Conservation (phyloP, 352 stramenopile genomes). For the Pelagophyceae sp. region DNA sequence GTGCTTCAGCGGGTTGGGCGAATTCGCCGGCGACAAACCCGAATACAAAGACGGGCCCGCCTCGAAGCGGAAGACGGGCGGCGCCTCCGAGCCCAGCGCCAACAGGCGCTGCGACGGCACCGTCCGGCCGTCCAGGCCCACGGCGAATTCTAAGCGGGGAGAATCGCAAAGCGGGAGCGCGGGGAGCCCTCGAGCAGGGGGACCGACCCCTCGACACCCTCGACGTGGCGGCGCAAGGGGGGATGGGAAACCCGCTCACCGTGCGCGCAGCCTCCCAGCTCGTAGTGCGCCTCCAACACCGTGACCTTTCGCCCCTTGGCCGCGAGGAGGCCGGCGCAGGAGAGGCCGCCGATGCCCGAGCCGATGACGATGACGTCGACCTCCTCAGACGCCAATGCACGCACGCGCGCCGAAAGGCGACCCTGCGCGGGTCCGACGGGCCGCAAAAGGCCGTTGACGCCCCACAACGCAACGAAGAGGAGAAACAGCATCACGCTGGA, state of each 20-base stretch:
- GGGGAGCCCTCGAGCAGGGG: slow-evolving; percentile 4
- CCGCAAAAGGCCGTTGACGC: too few relatives aligned
- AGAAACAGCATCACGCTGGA: too few relatives aligned
- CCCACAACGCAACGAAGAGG: too few relatives aligned
- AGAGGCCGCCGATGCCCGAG: slow-evolving; percentile 56
- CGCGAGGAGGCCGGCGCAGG: slow-evolving; percentile 46
- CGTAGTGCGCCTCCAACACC: slow-evolving; percentile 44
- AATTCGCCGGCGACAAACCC: slow-evolving; percentile 46
- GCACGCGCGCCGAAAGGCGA: too few relatives aligned
- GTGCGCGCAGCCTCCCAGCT: slow-evolving; percentile 40
- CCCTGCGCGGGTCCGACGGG: too few relatives aligned
- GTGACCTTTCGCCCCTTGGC: slow-evolving; percentile 45
- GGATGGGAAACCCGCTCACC: too few relatives aligned
- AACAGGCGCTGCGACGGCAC: neutral
- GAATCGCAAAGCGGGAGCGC: neutral
- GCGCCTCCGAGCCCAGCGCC: neutral
- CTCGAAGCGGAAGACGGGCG: slow-evolving; percentile 52
- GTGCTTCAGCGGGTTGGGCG: slow-evolving; percentile 66
- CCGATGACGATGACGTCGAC: slow-evolving; percentile 45
- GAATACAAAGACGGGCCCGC: slow-evolving; percentile 53
- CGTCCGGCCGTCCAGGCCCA: slow-evolving; percentile 14
- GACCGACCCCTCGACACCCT: slow-evolving; percentile 21
- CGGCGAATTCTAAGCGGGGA: slow-evolving; percentile 18
- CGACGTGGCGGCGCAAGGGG: too few relatives aligned
- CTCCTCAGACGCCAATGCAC: too few relatives aligned